Evolutionary conservation across 345 rosid genomes (phyloP).

Genomic region (Melaleuca alternifolia): DNA sequence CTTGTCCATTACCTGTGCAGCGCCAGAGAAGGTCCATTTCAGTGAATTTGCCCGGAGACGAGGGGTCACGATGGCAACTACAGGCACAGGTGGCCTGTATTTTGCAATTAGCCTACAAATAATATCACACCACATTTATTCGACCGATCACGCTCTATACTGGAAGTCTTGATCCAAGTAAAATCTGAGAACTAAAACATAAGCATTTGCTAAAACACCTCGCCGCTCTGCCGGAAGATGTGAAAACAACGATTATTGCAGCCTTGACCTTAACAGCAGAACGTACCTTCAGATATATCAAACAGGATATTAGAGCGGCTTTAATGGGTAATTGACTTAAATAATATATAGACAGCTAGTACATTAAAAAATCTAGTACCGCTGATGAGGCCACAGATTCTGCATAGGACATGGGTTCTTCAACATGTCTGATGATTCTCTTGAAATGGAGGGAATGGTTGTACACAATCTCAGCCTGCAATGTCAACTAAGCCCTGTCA

Average conservation of each 20-base stretch:
- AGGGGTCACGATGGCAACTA: slow-evolving; percentile 9
- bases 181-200: background rate
- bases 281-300: slow-evolving; percentile 16
- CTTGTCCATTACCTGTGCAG: slow-evolving; percentile 3
- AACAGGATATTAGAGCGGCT: background rate
- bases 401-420: slow-evolving; percentile 28
- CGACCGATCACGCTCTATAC: background rate
- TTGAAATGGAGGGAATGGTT: slow-evolving; percentile 25
- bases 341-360: background rate
- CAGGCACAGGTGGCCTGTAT: slow-evolving; percentile 10
- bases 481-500: background rate
- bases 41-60: slow-evolving; percentile 6
- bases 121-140: background rate
- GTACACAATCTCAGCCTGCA: slow-evolving; percentile 35
- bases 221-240: slow-evolving; percentile 36
- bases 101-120: slow-evolving; percentile 10
- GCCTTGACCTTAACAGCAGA: slow-evolving; percentile 39
- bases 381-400: slow-evolving; percentile 39
- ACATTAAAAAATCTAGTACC: slow-evolving; percentile 5
- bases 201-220: slow-evolving; percentile 4
- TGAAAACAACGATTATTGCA: slow-evolving; percentile 29
- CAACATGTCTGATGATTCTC: slow-evolving; percentile 17
- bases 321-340: background rate
- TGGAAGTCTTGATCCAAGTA: background rate
- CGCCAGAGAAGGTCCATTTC: slow-evolving; percentile 10